These are phyloP conservation scores for Biscogniauxia mediterranea DNA, from an alignment of 2,329 filamentous ascomycete genomes.

Conservation along the genomic window DNA sequence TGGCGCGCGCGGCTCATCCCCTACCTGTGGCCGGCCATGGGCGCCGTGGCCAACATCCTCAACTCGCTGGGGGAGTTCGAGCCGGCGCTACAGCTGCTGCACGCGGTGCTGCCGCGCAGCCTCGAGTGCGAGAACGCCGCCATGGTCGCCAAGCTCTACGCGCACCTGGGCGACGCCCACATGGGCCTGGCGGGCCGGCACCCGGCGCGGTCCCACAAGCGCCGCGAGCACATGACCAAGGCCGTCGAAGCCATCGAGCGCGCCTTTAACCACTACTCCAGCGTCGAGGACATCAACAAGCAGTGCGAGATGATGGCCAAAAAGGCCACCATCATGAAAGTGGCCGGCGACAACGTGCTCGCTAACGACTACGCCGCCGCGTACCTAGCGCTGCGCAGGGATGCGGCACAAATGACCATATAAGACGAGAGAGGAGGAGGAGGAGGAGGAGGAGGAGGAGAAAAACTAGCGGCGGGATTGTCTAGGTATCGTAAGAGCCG, in stretches of 20 bases:
- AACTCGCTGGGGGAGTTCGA: conserved; percentile 69
- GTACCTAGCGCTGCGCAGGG: conserved; percentile 58
- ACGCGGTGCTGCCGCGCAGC: conserved; percentile 70
- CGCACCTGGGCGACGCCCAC: conserved; percentile 69
- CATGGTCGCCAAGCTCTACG: conserved; percentile 66
- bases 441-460: too few relatives aligned
- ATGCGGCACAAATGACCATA: conserved; percentile 30
- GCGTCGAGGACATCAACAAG: conserved; percentile 64
- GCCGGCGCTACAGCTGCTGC: conserved; percentile 62
- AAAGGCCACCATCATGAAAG: conserved; percentile 73
- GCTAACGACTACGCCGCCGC: conserved; percentile 66
- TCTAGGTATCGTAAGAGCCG: background rate
- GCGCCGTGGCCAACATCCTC: conserved; percentile 65
- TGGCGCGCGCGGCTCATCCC: conserved; percentile 67
- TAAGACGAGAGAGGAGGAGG: too few relatives aligned
- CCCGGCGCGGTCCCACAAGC: conserved; percentile 40
- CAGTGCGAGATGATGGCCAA: conserved; percentile 80
- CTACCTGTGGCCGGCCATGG: conserved; percentile 70
- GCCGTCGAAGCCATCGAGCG: conserved; percentile 61
- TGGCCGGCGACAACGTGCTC: conserved; percentile 61
- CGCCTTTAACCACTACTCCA: conserved; percentile 63
- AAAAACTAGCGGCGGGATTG: too few relatives aligned
- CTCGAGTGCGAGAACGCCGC: conserved; percentile 67
- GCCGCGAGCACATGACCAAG: conserved; percentile 56
- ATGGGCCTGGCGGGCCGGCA: conserved; percentile 70